Base-by-base conservation (phyloP, 192 early-diverging fungal species). In the Coemansia sp. region DNA sequence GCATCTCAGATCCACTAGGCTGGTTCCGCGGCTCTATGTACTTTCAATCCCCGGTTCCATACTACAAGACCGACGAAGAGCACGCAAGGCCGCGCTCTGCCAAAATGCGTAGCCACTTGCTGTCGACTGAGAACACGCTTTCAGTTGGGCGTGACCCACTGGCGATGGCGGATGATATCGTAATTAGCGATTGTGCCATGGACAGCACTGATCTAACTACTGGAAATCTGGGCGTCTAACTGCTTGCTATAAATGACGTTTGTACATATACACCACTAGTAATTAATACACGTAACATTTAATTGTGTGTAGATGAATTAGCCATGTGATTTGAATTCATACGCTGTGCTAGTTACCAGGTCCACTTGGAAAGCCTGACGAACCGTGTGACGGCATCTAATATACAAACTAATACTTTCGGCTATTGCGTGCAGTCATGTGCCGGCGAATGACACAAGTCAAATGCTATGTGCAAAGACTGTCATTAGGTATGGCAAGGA, bases 1-100 rank as follows among this genome's bases (percentile, higher is more conserved):
- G 80, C 22, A 74, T 82, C 4, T 71, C 75, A 1, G 80, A 82
- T 39, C 34, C 67, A 0, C 80, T 68, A 18, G 80, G 80, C 43
- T 77, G 71, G 65, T 77, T 66, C 69, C 74, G 62, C 22, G 68
- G 75, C 27, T 71, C 64, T 9, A 53, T 46, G 13, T 76, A 71
- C 69, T 82, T 74, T 47, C 68, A 71, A 34, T 71, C 74, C 15
- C 67, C 67, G 3, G 62, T 81, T n/a, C 71, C 79, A 5, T 73
- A 81, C 65, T 76, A 81, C 68, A 81, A 76, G 62, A 12, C 44
- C 9, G 62, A 43, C 13, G 43, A 33, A 10, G 72, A 47, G 34
- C 24, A 6, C 18, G 61, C 66, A 18, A 49, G 52, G 24, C 31
- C 49, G 20, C 18, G 52, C 16, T 70, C 74, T 44, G 64, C 38